Evolutionary conservation across 108 stramenopile species (phyloP), one percentile per base, ranked within the genome.

Genomic region (Pseudonitzschia multistriata): DNA sequence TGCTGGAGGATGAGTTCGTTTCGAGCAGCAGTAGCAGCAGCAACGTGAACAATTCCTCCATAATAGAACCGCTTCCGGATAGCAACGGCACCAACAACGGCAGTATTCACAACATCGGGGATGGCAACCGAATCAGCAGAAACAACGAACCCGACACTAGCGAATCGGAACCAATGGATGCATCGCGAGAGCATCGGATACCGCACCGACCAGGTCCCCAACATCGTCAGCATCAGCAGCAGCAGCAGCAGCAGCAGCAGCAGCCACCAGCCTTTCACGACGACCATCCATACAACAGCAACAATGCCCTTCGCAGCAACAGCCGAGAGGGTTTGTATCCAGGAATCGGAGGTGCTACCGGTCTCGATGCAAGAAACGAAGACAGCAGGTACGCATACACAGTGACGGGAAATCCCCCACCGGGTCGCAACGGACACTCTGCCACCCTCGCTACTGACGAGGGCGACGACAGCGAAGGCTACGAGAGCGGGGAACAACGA

Each of bases 371-470:
- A 10, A 42, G 13, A 7, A 42, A 52, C 50, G 25, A 52, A 2
- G 25, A 52, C 2, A 52, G 8, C 50, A 10, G 24, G 3, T 52
- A 52, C 50, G 50, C 21, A 19, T 59, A 59, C 35, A 59, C 57
- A 19, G 35, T 59, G 4, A 59, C 66, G 22, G 92, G 89, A 13
- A 77, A 63, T 31, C 82, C 88, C 19, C 97, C 97, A 3, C 91
- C 92, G 0, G 94, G 94, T 1, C 82, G 97, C 39, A 97, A 97
- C 72, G 97, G 97, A 4, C 97, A 97, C 74, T 92, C 93, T 0
- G 97, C 97, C 13, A 97, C 97, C 3, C 71, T 94, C 19, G 94
- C 91, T 15, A 77, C 80, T 19, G 74, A 87, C 73, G 57, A 75
- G 10, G 73, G 74, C 45, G 73, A 84, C 27, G 72, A 73, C 30